These are phyloP conservation scores for Lentinula aciculospora DNA, from an alignment of 768 basidiomycete species.

Conservation along the genomic window DNA sequence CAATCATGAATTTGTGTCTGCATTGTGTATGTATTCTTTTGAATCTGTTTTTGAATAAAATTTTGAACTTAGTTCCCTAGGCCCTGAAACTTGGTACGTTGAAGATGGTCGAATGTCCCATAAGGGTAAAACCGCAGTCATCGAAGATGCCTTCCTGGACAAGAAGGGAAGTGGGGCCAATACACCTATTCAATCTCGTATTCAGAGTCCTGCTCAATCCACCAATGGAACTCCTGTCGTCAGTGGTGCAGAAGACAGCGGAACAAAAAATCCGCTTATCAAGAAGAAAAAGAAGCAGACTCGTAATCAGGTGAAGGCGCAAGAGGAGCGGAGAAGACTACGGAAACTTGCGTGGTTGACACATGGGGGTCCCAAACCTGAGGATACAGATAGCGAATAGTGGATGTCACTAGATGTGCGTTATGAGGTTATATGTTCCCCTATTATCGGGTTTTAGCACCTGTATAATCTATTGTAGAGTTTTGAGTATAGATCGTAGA, in stretches of 20 bases:
- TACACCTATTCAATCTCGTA: conserved; percentile 65
- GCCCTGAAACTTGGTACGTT: conserved; percentile 93
- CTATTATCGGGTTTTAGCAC: background rate
- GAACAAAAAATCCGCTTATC: conserved; percentile 29
- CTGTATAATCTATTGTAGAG: background rate
- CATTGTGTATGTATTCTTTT: conserved; percentile 56
- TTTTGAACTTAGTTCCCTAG: conserved; percentile 26
- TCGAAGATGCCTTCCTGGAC: conserved; percentile 81
- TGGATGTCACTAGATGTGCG: background rate
- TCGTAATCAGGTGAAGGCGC: conserved; percentile 85
- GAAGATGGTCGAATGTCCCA: conserved; percentile 80
- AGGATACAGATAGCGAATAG: conserved; percentile 70
- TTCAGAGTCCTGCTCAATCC: conserved; percentile 68
- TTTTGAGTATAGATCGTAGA: background rate
- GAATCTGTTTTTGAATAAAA: background rate
- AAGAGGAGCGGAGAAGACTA: conserved; percentile 77
- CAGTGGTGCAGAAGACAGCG: conserved; percentile 69
- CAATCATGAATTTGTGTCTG: conserved; percentile 83
- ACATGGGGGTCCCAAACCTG: conserved; percentile 76
- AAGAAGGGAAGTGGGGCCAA: conserved; percentile 69
- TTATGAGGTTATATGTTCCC: conserved; percentile 4
- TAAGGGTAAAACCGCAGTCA: conserved; percentile 80
- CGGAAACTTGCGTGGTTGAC: conserved; percentile 82
- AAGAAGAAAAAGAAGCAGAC: conserved; percentile 90
- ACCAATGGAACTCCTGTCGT: conserved; percentile 68